Percentiles rank a stretch among this genome's conserved stretches.
phyloP scores from a whole-genome alignment of 2,329 filamentous ascomycete species.

The Hansfordia pulvinata region DNA sequence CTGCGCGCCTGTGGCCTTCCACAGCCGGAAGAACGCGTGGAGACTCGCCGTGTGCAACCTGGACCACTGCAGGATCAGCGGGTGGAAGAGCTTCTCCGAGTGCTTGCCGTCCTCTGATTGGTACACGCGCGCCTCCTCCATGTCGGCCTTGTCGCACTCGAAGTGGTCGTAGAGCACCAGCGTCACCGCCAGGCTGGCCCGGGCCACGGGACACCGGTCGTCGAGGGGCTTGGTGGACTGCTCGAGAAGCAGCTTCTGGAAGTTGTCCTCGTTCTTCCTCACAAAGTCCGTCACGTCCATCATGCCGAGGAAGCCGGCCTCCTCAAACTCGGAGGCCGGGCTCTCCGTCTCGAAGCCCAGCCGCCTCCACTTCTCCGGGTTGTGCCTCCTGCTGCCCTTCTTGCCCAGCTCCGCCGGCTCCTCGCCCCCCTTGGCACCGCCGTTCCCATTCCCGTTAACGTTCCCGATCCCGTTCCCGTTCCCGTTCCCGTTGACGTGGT shows the following conservation, averaged over 20 bases:
- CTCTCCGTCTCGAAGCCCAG: conserved; percentile 86
- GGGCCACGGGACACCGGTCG: conserved; percentile 74
- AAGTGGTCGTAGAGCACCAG: conserved; percentile 90
- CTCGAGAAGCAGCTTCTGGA: conserved; percentile 83
- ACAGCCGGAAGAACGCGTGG: conserved; percentile 79
- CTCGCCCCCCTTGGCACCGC: conserved; percentile 20
- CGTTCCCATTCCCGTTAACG: conserved; percentile 13
- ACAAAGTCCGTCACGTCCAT: conserved; percentile 97
- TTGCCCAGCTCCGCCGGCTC: conserved; percentile 26
- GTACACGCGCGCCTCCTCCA: conserved; percentile 66
- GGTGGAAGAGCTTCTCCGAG: conserved; percentile 76
- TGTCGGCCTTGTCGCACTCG: conserved; percentile 73
- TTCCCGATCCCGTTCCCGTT: conserved; percentile 23
- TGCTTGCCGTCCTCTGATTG: conserved; percentile 64
- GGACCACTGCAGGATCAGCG: conserved; percentile 85
- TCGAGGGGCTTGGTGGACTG: conserved; percentile 61
- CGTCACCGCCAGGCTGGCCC: conserved; percentile 77
- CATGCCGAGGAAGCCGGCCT: conserved; percentile 81
- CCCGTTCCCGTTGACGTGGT: conserved; percentile 12
- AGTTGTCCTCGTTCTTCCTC: conserved; percentile 79
- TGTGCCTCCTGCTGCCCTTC: conserved; percentile 58
- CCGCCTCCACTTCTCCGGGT: conserved; percentile 84
- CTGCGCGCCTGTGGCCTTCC: conserved; percentile 80
- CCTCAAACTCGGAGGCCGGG: conserved; percentile 73
- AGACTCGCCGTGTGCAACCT: conserved; percentile 74